A percentile compares a stretch with the other conserved stretches of the same genome.
phyloP scores from a whole-genome alignment of 1,284 basidiomycete species.

The Rhodofomes roseus region DNA sequence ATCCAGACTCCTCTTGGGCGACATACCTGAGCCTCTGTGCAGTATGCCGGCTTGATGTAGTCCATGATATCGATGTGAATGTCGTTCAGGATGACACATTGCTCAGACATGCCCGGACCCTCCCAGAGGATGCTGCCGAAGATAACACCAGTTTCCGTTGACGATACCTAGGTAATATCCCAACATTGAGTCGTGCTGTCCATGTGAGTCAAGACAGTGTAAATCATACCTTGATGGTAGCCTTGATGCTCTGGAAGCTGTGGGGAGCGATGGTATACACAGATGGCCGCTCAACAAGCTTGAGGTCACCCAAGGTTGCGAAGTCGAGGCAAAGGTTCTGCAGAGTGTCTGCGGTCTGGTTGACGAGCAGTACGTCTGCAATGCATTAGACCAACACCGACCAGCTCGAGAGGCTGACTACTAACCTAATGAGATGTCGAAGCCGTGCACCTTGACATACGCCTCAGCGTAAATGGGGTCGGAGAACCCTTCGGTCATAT shows the following conservation, averaged over 20 bases:
- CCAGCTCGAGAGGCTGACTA: neutral
- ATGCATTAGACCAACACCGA: neutral
- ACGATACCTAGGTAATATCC: constrained; percentile 58
- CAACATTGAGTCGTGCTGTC: neutral
- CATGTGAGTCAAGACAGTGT: neutral
- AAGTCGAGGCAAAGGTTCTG: constrained; percentile 98
- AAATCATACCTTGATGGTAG: constrained; percentile 86
- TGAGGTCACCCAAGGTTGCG: constrained; percentile 95
- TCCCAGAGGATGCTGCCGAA: constrained; percentile 99
- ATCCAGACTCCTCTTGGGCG: neutral
- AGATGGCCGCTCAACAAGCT: constrained; percentile 93
- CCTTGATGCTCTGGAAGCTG: constrained; percentile 98
- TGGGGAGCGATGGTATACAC: constrained; percentile 94
- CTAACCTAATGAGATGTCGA: constrained; percentile 90
- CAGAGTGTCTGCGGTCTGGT: constrained; percentile 92
- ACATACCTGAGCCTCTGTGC: constrained; percentile 89
- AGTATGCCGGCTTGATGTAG: constrained; percentile 97
- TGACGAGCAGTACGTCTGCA: constrained; percentile 89
- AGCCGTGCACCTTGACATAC: constrained; percentile 97
- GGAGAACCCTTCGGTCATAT: constrained; percentile 74
- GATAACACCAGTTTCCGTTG: constrained; percentile 97
- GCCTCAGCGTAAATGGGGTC: constrained; percentile 99
- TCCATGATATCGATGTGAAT: constrained; percentile 99
- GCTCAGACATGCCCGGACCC: constrained; percentile 82
- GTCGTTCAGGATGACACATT: constrained; percentile 92